These are phyloP conservation scores for Nelumbo lutea DNA, from an alignment of 164 flowering plant genomes.

Conservation along the genomic window DNA sequence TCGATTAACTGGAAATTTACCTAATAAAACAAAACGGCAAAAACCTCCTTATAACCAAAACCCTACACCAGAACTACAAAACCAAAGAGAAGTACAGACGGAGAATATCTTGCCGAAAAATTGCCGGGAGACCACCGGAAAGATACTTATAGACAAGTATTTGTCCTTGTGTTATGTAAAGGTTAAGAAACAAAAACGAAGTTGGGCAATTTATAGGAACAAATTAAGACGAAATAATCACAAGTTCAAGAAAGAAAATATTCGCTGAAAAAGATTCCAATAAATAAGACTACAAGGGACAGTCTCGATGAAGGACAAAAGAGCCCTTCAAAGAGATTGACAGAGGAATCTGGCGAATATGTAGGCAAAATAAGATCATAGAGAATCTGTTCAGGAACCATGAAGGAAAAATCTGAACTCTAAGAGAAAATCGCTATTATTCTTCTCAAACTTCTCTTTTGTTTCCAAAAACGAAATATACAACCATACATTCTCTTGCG, in stretches of 20 bases:
- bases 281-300: not conserved
- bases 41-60: not conserved
- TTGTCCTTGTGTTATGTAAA: no score
- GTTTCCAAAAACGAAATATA: no score
- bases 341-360: not conserved
- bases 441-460: no score
- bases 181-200: no score
- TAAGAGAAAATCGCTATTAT: no score
- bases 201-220: no score
- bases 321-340: not conserved
- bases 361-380: not conserved
- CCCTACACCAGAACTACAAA: not conserved
- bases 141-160: no score
- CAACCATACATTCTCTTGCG: no score
- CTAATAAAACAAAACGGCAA: conserved; percentile 14
- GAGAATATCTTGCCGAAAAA: not conserved
- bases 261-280: not conserved
- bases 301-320: not conserved
- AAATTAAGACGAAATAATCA: not conserved
- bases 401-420: not conserved
- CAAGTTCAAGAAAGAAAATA: not conserved
- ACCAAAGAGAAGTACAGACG: not conserved
- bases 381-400: not conserved
- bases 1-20: conserved; percentile 20
- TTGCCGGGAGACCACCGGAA: not conserved